phyloP scores from a whole-genome alignment of 1,139 yeast genomes.

The Magnusiomyces sp. region DNA sequence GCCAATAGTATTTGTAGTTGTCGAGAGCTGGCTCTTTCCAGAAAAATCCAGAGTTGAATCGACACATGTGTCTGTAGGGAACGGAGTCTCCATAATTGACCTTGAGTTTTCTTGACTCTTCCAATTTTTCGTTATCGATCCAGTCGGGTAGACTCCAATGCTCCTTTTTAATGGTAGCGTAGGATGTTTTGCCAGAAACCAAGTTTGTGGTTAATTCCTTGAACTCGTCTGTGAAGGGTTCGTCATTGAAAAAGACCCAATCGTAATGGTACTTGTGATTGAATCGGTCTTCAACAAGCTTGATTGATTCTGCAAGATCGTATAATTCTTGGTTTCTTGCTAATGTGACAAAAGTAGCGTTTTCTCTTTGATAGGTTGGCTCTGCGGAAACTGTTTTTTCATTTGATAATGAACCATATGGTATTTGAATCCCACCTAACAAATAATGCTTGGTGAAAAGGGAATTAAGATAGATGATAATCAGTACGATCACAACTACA shows the following conservation, averaged over 20 bases:
- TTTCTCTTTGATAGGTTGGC: conserved; percentile 18
- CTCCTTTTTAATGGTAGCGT: conserved; percentile 53
- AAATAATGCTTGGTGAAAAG: not conserved
- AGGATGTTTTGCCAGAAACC: conserved; percentile 54
- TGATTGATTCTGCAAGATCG: conserved; percentile 50
- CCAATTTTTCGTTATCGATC: conserved; percentile 53
- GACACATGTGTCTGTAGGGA: conserved; percentile 79
- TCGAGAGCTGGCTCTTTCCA: conserved; percentile 65
- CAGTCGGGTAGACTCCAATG: conserved; percentile 70
- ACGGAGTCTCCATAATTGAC: conserved; percentile 60
- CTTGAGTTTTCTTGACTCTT: conserved; percentile 37
- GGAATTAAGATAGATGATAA: not conserved
- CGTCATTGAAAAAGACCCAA: conserved; percentile 73
- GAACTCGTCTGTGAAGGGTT: conserved; percentile 45
- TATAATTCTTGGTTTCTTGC: conserved; percentile 65
- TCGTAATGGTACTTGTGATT: conserved; percentile 57
- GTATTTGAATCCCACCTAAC: not conserved
- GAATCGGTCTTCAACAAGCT: conserved; percentile 61
- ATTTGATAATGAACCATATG: not conserved
- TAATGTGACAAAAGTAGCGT: conserved; percentile 65
- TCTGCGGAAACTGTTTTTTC: too few species aligned
- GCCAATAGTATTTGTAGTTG: conserved; percentile 83
- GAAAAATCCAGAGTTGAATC: conserved; percentile 86
- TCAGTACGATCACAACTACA: too few species aligned
- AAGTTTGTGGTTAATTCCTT: conserved; percentile 35